phyloP scores from a whole-genome alignment of 257 asterid species.

The Verbena officinalis region DNA sequence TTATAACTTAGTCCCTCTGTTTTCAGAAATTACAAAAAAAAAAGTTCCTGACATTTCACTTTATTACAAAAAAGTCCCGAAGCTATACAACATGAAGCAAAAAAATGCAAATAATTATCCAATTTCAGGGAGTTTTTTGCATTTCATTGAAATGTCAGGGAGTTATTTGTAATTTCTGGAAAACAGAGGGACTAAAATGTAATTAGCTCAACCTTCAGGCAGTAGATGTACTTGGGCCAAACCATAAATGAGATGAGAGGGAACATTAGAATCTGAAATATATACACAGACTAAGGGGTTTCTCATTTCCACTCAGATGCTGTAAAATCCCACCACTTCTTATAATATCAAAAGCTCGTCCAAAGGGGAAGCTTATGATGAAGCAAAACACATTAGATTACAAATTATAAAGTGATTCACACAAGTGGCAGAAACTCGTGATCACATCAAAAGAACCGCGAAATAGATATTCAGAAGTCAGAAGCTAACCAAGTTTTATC shows the following conservation, averaged over 20 bases:
- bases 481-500: constrained; percentile 78
- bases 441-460: constrained; percentile 4
- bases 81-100: no score
- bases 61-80: no score
- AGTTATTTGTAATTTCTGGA: no score
- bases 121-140: no score
- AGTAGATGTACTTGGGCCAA: no score
- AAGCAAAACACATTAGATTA: constrained; percentile 6
- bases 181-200: no score
- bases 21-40: no score
- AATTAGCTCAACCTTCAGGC: no score
- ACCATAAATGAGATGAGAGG: neutral
- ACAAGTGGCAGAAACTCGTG: constrained; percentile 15
- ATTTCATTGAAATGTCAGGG: no score
- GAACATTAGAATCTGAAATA: neutral
- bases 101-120: no score
- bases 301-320: constrained; percentile 7
- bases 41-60: no score
- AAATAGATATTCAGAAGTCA: constrained; percentile 15
- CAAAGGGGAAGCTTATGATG: neutral
- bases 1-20: no score
- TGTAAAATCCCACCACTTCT: neutral
- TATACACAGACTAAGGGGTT: neutral
- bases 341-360: neutral
- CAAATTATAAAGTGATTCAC: constrained; percentile 2